These are phyloP conservation scores for Wickerhamomyces chambardii DNA, from an alignment of 805 yeast genomes.

Conservation along the genomic window DNA sequence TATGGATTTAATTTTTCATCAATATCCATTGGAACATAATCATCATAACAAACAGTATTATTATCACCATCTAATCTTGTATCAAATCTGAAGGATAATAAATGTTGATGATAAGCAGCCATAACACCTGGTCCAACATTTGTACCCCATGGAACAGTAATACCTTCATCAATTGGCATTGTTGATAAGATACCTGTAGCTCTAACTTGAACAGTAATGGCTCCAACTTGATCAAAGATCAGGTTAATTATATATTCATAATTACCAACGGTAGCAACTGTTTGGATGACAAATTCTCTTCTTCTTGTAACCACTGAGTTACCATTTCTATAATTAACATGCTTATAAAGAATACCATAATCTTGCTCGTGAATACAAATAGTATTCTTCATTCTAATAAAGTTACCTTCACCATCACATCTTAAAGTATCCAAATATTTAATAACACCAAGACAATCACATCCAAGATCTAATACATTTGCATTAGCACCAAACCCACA, in stretches of 20 bases:
- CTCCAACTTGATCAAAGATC: constrained; percentile 64
- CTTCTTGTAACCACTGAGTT: constrained; percentile 54
- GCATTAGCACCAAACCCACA: constrained; percentile 67
- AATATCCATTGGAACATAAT: constrained; percentile 44
- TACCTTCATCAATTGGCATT: constrained; percentile 63
- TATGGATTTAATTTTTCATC: constrained; percentile 44
- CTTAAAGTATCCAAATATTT: constrained; percentile 54
- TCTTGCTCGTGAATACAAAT: constrained; percentile 72
- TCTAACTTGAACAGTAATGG: constrained; percentile 60
- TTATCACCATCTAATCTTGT: constrained; percentile 72
- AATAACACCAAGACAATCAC: constrained; percentile 70
- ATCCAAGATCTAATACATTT: constrained; percentile 54
- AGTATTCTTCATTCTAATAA: constrained; percentile 50
- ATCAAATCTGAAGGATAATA: constrained; percentile 64
- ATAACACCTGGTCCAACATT: constrained; percentile 64
- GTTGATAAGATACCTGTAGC: constrained; percentile 78
- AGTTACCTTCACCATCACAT: constrained; percentile 46
- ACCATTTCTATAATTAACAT: constrained; percentile 62
- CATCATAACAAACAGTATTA: constrained; percentile 60
- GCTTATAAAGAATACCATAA: constrained; percentile 63
- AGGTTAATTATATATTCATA: constrained; percentile 64
- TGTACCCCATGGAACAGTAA: constrained; percentile 55
- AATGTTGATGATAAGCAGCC: constrained; percentile 76
- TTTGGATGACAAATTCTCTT: constrained; percentile 64
- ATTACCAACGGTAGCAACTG: constrained; percentile 71